Conservation (phyloP, 805 yeast species). For the Metschnikowia bowlesiae region DNA sequence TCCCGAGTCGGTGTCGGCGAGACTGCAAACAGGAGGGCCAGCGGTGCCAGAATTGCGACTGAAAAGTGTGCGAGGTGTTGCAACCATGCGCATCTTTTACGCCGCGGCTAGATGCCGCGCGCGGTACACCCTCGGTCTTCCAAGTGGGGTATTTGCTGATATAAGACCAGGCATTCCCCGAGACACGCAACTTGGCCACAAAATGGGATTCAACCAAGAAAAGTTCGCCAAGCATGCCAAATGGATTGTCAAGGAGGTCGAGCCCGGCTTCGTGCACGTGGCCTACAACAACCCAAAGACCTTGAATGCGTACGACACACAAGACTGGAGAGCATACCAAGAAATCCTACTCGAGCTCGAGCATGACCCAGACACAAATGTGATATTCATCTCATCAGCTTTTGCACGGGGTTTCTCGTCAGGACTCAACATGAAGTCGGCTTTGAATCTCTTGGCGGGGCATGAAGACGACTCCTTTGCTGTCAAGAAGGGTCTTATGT, state of each 20-base stretch:
- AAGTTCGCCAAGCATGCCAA: slow-evolving; percentile 10
- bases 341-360: slow-evolving; percentile 45
- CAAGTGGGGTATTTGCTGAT: neutral
- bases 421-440: slow-evolving; percentile 56
- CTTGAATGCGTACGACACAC: slow-evolving; percentile 54
- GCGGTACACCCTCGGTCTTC: neutral
- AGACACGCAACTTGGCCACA: neutral
- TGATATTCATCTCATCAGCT: slow-evolving; percentile 52
- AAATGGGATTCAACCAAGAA: slow-evolving; percentile 8
- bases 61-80: no score
- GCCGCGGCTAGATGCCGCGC: neutral
- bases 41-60: no score
- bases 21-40: no score
- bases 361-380: slow-evolving; percentile 41
- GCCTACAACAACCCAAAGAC: slow-evolving; percentile 57
- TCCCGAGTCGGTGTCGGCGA: neutral
- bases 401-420: slow-evolving; percentile 54
- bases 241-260: slow-evolving; percentile 39
- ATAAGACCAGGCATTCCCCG: neutral
- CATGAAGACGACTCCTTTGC: slow-evolving; percentile 10
- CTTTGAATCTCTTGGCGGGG: slow-evolving; percentile 7
- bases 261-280: slow-evolving; percentile 50
- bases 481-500: slow-evolving; percentile 24
- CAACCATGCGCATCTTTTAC: neutral
- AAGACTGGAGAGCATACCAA: slow-evolving; percentile 55